Evolutionary conservation across 208 protist genomes (phyloP), one percentile per base, ranked within the genome.

Genomic region (Naegleria lovaniensis): DNA sequence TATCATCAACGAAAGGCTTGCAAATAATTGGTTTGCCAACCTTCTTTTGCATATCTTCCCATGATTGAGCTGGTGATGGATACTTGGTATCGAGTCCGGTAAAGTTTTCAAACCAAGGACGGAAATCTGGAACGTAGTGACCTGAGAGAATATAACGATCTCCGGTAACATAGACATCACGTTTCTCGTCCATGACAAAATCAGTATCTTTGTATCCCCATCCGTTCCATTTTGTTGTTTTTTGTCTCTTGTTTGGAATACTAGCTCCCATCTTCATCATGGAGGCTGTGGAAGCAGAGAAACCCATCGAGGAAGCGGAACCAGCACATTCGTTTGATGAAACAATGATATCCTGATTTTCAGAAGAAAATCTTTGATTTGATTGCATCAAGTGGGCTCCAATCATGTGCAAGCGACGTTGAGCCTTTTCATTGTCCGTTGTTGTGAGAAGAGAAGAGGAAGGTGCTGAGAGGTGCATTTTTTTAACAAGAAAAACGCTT

Each of bases 181-280:
- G 5, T 16, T 90, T 90, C 0, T 79, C n/a, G 36, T 79, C 19
- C 55, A 90, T 51, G 16, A 51, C 13, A 5, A 90, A 79, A 41
- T 90, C 87, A 16, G 87, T 90, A 22, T 90, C 87, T 2, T 79
- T 90, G 22, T 79, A 90, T 11, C 87, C 87, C 86, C 87, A 90
- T 51, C 48, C 85, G 29, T 89, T 89, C 85, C 85, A 88, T 58
- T 88, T 88, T 40, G 83, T 29, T 29, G 29, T 19, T 85, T 85
- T 85, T 85, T 85, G 83, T 51, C 83, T 39, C n/a, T 39, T 33
- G 25, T 51, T 85, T 9, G 83, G 83, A 79, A 79, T 79, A 36
- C 67, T n/a, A 0, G 16, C n/a, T 79, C 67, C 67, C 67, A 79
- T 79, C 29, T 79, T 36, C n/a, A 36, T 33, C 16, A 36, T 36